Base-by-base conservation (phyloP, 768 basidiomycete species). In the Russula emetica region DNA sequence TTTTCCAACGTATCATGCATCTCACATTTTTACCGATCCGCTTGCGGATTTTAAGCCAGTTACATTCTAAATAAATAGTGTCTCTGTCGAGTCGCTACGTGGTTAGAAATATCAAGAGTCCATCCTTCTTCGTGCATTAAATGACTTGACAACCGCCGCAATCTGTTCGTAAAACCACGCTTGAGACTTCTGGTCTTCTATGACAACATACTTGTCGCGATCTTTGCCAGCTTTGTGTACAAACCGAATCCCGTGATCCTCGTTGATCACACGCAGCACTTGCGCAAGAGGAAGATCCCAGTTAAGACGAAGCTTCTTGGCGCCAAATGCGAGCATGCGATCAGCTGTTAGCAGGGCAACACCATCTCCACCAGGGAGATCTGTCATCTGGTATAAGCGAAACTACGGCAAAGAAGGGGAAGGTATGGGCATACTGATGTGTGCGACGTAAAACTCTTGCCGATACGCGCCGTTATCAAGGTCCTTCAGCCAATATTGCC, bases 401-500 rank as follows among this genome's bases (percentile, higher is more conserved):
- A 52, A n/a, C 10, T 4, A n/a, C 44, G n/a, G 51, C 44, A 16
- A 32, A 6, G 22, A n/a, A n/a, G 24, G n/a, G 13, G 45, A 57
- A 26, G 50, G 28, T 32, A 28, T 20, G 44, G 20, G 70, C 86
- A 71, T 72, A 94, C 92, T 86, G 65, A 96, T 87, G 70, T 98
- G 96, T 5, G 95, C 96, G 55, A 98, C 87, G 71, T 98, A 98
- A 32, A 77, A 77, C 71, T 98, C 94, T 64, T 82, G 78, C 63
- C 92, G 84, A 74, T 88, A 98, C 18, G 84, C 80, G 11, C 96
- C 97, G 62, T 92, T 86, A 67, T 94, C 92, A 18, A 98, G 75
- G 72, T 98, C 96, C 76, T 86, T 92, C 82, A 98, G 87, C 96
- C 97, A 98, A 69, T 88, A 92, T 75, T 98, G 97, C 7, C 97